phyloP scores from a whole-genome alignment of 2,329 filamentous ascomycete species.

The Fusarium avenaceum region DNA sequence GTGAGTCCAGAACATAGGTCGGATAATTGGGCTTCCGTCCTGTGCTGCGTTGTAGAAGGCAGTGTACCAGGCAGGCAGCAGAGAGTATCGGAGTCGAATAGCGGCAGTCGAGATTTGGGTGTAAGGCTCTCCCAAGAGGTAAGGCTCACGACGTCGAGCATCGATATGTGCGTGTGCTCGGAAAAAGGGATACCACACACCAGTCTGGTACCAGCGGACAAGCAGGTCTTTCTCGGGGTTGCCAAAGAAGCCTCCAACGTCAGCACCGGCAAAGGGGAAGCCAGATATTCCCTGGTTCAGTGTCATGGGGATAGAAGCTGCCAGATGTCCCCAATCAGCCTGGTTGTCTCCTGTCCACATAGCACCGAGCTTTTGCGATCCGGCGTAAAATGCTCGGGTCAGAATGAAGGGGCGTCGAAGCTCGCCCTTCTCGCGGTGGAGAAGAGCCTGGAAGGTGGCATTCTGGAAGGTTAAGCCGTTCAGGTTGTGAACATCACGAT shows the following conservation, averaged over 20 bases:
- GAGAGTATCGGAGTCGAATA: conserved; percentile 86
- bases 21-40: conserved; percentile 86
- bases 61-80: conserved; percentile 96
- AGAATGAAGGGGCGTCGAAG: conserved; percentile 89
- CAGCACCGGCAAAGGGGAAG: conserved; percentile 93
- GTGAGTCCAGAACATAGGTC: conserved; percentile 93
- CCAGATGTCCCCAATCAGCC: conserved; percentile 90
- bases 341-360: conserved; percentile 99
- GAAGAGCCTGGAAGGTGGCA: conserved; percentile 87
- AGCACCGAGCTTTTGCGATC: conserved; percentile 88
- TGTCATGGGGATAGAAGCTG: conserved; percentile 92
- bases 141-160: conserved; percentile 92
- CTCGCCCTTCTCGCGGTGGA: conserved; percentile 88
- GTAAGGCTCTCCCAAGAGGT: conserved; percentile 87
- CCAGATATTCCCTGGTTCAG: conserved; percentile 92
- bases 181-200: conserved; percentile 98
- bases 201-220: conserved; percentile 95
- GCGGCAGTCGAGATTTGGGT: conserved; percentile 88
- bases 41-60: conserved; percentile 91
- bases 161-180: conserved; percentile 97
- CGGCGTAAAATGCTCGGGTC: conserved; percentile 92
- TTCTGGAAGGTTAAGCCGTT: conserved; percentile 97
- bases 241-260: conserved; percentile 98
- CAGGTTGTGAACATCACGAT: conserved; percentile 95
- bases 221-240: conserved; percentile 94